A percentile compares a stretch with the other conserved stretches of the same genome.
Conservation (phyloP, 108 stramenopile species). For the Pinguiococcus pyrenoidosus region DNA sequence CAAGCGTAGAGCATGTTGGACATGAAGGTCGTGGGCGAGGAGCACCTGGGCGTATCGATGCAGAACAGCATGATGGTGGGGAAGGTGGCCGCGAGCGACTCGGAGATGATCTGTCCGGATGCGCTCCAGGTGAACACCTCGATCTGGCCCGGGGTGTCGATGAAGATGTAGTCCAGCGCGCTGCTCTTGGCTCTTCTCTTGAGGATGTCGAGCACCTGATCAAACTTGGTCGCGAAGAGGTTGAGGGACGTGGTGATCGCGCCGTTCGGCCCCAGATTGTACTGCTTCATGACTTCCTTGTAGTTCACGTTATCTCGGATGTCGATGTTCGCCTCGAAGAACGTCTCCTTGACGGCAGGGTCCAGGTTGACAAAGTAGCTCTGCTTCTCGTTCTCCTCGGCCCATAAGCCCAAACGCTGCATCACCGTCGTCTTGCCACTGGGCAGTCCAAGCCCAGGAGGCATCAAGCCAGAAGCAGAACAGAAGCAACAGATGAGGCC, state of each 20-base stretch:
- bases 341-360: slow-evolving; percentile 76
- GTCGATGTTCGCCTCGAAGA: slow-evolving; percentile 86
- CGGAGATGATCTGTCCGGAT: slow-evolving; percentile 82
- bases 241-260: slow-evolving; percentile 95
- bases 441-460: not conserved
- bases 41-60: slow-evolving; percentile 89
- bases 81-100: slow-evolving; percentile 76
- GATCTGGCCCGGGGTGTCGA: slow-evolving; percentile 99
- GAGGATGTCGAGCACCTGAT: slow-evolving; percentile 83
- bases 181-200: too few relatives aligned
- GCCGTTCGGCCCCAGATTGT: slow-evolving; percentile 95
- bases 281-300: slow-evolving; percentile 90
- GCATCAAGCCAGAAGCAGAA: not conserved
- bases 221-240: slow-evolving; percentile 94
- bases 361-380: slow-evolving; percentile 87
- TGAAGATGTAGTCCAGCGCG: slow-evolving; percentile 65
- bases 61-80: slow-evolving; percentile 78
- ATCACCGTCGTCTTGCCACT: slow-evolving; percentile 38
- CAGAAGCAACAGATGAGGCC: too few relatives aligned
- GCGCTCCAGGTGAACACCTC: slow-evolving; percentile 99
- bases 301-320: slow-evolving; percentile 98
- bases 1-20: slow-evolving; percentile 99
- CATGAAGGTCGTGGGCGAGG: slow-evolving; percentile 94
- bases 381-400: not conserved
- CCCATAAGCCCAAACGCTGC: slow-evolving; percentile 26